A percentile compares a stretch with the other conserved stretches of the same genome.
phyloP scores from a whole-genome alignment of 192 early-diverging fungal species.

The Mortierella claussenii region DNA sequence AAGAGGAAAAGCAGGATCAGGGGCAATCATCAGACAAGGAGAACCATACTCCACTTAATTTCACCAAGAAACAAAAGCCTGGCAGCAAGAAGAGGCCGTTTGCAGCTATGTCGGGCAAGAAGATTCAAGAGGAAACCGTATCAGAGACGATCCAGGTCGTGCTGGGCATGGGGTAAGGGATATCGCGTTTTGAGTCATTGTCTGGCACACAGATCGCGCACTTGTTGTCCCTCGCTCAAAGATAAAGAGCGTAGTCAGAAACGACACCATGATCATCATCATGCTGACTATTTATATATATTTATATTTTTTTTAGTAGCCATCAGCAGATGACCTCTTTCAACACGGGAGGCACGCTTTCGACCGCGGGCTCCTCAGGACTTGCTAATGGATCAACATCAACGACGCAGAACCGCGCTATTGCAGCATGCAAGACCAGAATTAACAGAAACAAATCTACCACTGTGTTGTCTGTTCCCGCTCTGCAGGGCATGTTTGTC shows the following conservation, averaged over 20 bases:
- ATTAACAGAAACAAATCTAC: not conserved
- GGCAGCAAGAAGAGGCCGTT: constrained; percentile 20
- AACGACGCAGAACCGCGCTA: not conserved
- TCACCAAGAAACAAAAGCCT: constrained; percentile 26
- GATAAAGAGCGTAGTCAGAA: too few relatives aligned
- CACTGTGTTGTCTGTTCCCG: not conserved
- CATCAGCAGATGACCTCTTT: too few relatives aligned
- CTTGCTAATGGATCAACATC: not conserved
- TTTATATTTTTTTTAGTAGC: too few relatives aligned
- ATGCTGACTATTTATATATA: too few relatives aligned
- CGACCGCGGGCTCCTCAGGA: too few relatives aligned
- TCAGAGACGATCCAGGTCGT: constrained; percentile 6
- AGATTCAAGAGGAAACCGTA: not conserved
- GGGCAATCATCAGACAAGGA: constrained; percentile 39
- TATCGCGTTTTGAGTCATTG: too few relatives aligned
- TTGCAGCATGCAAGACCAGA: constrained; percentile 11
- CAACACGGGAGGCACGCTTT: too few relatives aligned
- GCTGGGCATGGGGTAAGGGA: too few relatives aligned
- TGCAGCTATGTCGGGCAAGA: constrained; percentile 13
- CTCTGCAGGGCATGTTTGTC: constrained; percentile 1
- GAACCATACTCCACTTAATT: constrained; percentile 22
- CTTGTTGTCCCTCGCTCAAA: too few relatives aligned
- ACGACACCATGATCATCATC: too few relatives aligned
- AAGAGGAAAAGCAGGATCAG: constrained; percentile 27
- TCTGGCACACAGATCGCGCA: too few relatives aligned